Evolutionary conservation across 148 eudicot species (phyloP), one percentile per base, ranked within the genome.

Genomic region (Nepenthes gracilis): DNA sequence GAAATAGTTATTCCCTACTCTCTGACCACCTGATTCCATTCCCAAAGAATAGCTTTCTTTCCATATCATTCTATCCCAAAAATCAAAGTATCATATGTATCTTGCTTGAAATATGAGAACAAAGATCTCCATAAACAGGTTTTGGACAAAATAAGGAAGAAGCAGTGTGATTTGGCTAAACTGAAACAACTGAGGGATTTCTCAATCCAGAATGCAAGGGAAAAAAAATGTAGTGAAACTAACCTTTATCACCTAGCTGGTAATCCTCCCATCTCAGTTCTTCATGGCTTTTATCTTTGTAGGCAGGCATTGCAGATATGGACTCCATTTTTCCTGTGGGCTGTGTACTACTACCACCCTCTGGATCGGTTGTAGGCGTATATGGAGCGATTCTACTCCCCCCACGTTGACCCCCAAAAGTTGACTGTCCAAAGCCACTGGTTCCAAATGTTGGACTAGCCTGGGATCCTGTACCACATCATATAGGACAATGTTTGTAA

Each of bases 251-350:
- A 61, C 96, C 96, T 56, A 72, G 76, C 67, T 93, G 96, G 68
- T 88, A 88, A 74, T 93, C 98, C 77, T 88, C 98, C 98, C 98
- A 93, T 66, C 96, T 82, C 62, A 93, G 76, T 73, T 88, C 98
- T 75, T 93, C 98, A 64, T 86, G 96, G 78, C 96, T 93, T 79
- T 88, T 93, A 32, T 88, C 95, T 73, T 88, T 93, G 82, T 88
- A 82, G 35, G 70, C 91, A 60, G 80, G 78, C 96, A 93, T 86
- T 51, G 96, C 98, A 40, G 98, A 93, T 69, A 93, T 82, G 35
- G 98, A 93, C 70, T 84, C 95, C 66, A 93, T 81, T 72, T 88
- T 93, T 43, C 81, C 94, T 64, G 76, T 56, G 66, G 81, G 70
- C 63, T 80, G 83, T 51, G 75, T 61, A 57, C 77, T 68, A 67